Conservation (phyloP, 352 stramenopile species). For the Phytopythium ostracodes region DNA sequence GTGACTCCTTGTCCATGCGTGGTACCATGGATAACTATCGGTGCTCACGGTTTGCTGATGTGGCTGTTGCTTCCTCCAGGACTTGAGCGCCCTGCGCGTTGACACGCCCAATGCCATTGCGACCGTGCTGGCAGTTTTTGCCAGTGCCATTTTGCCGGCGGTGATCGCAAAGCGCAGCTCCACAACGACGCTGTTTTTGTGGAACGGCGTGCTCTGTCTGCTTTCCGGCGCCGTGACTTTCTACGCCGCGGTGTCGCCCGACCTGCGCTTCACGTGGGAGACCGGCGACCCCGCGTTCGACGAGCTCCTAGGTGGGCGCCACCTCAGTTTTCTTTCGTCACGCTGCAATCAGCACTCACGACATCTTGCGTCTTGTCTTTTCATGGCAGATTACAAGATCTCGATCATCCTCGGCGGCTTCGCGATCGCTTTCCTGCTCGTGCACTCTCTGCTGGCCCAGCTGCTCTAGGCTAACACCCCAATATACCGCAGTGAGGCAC, state of each 20-base stretch:
- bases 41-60: constrained; percentile 9
- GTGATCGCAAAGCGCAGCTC: constrained; percentile 28
- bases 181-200: constrained; percentile 59
- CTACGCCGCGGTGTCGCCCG: constrained; percentile 55
- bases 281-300: constrained; percentile 51
- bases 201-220: constrained; percentile 62
- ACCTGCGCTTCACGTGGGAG: constrained; percentile 58
- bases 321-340: background rate
- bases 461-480: constrained; percentile 23
- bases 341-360: background rate
- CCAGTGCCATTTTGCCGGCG: constrained; percentile 37
- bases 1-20: constrained; percentile 5
- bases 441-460: constrained; percentile 56
- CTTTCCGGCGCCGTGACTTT: constrained; percentile 48
- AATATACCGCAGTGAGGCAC: background rate
- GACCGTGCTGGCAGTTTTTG: constrained; percentile 31
- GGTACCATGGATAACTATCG: background rate
- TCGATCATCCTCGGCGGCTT: constrained; percentile 58
- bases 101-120: constrained; percentile 49
- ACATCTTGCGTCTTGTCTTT: background rate
- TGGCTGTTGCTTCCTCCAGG: constrained; percentile 19
- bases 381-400: constrained; percentile 75
- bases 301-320: constrained; percentile 59
- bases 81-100: constrained; percentile 46
- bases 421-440: constrained; percentile 61